Evolutionary conservation across 2,329 filamentous ascomycete genomes (phyloP).

Genomic region (Clonostachys sp.): DNA sequence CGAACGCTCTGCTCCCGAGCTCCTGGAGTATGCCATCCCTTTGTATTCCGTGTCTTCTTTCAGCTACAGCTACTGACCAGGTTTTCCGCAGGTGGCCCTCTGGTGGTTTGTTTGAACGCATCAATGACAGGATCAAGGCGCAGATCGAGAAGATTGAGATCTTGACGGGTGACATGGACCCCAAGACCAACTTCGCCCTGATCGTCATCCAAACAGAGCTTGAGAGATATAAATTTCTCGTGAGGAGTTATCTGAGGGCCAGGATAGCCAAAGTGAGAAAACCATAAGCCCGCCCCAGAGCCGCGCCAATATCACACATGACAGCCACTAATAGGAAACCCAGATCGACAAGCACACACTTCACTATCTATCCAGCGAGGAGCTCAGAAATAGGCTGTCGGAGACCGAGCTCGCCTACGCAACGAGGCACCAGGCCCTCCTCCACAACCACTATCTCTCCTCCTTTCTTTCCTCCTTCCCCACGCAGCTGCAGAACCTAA

Average conservation of each 20-base stretch:
- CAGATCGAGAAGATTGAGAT: constrained; percentile 71
- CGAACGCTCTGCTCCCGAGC: constrained; percentile 82
- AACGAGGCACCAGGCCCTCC: constrained; percentile 75
- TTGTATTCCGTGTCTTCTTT: not conserved
- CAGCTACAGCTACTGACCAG: not conserved
- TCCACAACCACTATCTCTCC: constrained; percentile 78
- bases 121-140: constrained; percentile 65
- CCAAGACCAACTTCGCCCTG: constrained; percentile 85
- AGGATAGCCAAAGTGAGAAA: constrained; percentile 75
- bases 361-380: constrained; percentile 61
- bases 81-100: constrained; percentile 48
- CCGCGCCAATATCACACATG: not conserved
- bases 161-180: constrained; percentile 80
- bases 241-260: constrained; percentile 76
- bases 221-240: constrained; percentile 87
- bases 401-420: constrained; percentile 77
- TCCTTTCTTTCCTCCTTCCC: constrained; percentile 86
- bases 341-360: constrained; percentile 75
- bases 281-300: not conserved
- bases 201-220: constrained; percentile 96
- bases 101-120: constrained; percentile 72
- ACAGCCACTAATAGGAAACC: not conserved
- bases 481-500: constrained; percentile 71
- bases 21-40: constrained; percentile 62
- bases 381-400: constrained; percentile 61